Percentiles rank a stretch among this genome's conserved stretches.
phyloP scores from a whole-genome alignment of 257 asterid species.

The Solanum dulcamara region DNA sequence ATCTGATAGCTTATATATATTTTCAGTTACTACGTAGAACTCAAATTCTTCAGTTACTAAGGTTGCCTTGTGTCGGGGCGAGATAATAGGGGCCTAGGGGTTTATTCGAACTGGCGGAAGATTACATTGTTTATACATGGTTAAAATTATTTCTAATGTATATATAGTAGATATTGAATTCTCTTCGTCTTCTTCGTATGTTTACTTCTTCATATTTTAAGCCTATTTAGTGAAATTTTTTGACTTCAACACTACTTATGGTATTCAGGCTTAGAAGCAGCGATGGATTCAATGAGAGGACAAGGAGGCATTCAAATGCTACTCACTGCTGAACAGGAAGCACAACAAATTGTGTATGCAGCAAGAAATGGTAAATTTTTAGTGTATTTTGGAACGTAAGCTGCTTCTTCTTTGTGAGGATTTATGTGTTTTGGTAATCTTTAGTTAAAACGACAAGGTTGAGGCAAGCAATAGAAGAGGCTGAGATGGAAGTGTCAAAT shows the following conservation, averaged over 20 bases:
- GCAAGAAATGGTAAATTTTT: conserved; percentile 52
- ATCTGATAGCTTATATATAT: not conserved
- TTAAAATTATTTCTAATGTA: too few relatives aligned
- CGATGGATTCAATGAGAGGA: conserved; percentile 69
- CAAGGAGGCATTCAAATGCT: conserved; percentile 96
- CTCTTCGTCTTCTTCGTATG: too few relatives aligned
- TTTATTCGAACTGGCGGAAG: too few relatives aligned
- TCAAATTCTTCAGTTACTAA: not conserved
- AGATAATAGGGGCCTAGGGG: not conserved
- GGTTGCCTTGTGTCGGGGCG: not conserved
- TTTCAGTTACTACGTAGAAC: not conserved
- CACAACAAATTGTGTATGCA: conserved; percentile 69
- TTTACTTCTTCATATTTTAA: too few relatives aligned
- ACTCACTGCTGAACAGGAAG: conserved; percentile 77
- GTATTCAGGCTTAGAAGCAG: not conserved
- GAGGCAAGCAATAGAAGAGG: conserved; percentile 83
- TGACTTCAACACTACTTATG: not conserved
- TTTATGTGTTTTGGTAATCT: not conserved
- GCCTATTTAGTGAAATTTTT: too few relatives aligned
- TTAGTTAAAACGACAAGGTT: conserved; percentile 60
- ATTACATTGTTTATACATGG: too few relatives aligned
- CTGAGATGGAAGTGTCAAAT: conserved; percentile 50
- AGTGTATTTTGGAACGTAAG: not conserved
- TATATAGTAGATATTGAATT: too few relatives aligned
- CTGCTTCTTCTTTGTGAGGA: not conserved